Evolutionary conservation across 2,329 filamentous ascomycete genomes (phyloP).

Genomic region (Cytospora schulzeri): DNA sequence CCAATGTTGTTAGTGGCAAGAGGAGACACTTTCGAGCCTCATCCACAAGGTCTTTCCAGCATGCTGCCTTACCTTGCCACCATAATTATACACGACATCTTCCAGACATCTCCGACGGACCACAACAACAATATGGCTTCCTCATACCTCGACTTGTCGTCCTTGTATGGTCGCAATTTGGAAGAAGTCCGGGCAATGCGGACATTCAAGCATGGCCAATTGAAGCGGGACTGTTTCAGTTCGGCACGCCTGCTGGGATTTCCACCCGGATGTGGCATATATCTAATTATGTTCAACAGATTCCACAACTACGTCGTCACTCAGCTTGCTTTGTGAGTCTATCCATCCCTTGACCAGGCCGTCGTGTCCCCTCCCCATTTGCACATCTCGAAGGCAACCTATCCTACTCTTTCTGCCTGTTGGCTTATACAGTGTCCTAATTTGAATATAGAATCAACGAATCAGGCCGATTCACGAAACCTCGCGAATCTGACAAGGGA

Average conservation of each 20-base stretch:
- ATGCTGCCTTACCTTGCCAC: slow-evolving; percentile 76
- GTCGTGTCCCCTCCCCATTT: not conserved
- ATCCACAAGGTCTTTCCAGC: slow-evolving; percentile 61
- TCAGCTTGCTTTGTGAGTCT: slow-evolving; percentile 6
- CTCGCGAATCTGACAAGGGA: slow-evolving; percentile 29
- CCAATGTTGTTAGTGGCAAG: slow-evolving; percentile 48
- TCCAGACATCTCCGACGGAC: slow-evolving; percentile 65
- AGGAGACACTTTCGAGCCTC: slow-evolving; percentile 62
- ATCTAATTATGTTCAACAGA: slow-evolving; percentile 68
- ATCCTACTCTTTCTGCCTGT: not conserved
- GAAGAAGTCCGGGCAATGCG: slow-evolving; percentile 43
- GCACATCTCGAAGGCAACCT: not conserved
- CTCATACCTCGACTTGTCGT: slow-evolving; percentile 73
- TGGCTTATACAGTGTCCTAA: not conserved
- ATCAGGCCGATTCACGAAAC: slow-evolving; percentile 59
- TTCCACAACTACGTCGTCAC: slow-evolving; percentile 69
- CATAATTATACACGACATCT: slow-evolving; percentile 65
- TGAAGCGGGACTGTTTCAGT: slow-evolving; percentile 72
- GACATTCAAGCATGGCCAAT: slow-evolving; percentile 55
- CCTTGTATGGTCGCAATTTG: slow-evolving; percentile 70
- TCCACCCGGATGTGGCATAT: slow-evolving; percentile 67
- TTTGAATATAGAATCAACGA: slow-evolving; percentile 61
- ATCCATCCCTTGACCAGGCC: not conserved
- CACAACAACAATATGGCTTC: slow-evolving; percentile 67
- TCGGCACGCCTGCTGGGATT: slow-evolving; percentile 66